Evolutionary conservation across 345 rosid genomes (phyloP), one percentile per base, ranked within the genome.

Genomic region (Pistacia integerrima): DNA sequence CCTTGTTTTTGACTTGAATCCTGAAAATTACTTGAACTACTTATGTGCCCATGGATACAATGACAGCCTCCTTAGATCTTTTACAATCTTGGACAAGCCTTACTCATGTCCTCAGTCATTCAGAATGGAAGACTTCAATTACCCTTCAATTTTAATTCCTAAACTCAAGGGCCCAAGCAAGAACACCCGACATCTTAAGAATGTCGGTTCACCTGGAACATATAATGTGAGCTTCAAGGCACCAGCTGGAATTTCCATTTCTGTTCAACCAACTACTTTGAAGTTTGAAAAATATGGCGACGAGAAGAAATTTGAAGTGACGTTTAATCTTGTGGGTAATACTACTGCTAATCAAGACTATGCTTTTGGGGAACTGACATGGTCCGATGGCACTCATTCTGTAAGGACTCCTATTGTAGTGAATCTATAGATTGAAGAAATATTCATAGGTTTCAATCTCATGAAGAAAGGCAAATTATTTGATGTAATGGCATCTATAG

Each of bases 341-440:
- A 70, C 4, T n/a, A 76, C 71, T 58, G 35, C 64, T 46, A 56
- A 8, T 41, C 8, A 46, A 9, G 77, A 67, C 1, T 78, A 52
- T 62, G 67, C n/a, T 38, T 82, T 80, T 70, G 91, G 91, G 41
- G 54, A 67, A 12, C 57, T 85, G 22, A 68, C 51, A 4, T 85
- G 89, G 90, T 68, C 82, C 0, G 89, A 88, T 63, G 91, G 91
- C 8, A 52, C 18, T 25, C 91, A 85, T 75, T 51, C 58, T 64
- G 91, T 85, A 16, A 79, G 86, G 70, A 88, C 89, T 67, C 85
- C 89, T 18, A 74, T 85, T 33, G 89, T 62, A 1, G 79, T 78
- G 41, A 48, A 20, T 30, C 70, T 54, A 54, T 12, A 54, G n/a
- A 0, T 51, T 2, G 55, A 51, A 5, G 1, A 41, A 41, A 41